Conservation (phyloP, 495 filamentous ascomycete species). For the Pyrenopolyporus hunteri region DNA sequence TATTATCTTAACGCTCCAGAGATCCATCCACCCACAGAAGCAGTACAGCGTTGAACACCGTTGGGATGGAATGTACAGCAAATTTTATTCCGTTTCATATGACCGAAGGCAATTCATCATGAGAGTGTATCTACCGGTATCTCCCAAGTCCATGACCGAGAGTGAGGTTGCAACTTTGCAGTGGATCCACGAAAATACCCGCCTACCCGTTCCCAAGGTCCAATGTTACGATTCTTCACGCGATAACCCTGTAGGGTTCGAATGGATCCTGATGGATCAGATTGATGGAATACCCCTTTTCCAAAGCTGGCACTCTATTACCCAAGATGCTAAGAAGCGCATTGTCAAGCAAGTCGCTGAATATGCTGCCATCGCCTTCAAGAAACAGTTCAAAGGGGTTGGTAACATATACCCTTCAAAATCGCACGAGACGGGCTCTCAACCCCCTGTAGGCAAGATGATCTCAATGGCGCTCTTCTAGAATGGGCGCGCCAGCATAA, state of each 20-base stretch:
- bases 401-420: conserved; percentile 46
- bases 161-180: conserved; percentile 63
- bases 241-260: conserved; percentile 58
- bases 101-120: conserved; percentile 46
- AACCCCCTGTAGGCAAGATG: conserved; percentile 32
- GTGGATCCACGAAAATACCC: conserved; percentile 53
- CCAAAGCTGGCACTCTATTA: conserved; percentile 50
- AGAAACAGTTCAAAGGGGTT: conserved; percentile 44
- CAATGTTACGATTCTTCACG: conserved; percentile 53
- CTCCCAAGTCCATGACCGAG: conserved; percentile 56
- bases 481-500: conserved; percentile 36
- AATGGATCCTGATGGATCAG: conserved; percentile 65
- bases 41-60: conserved; percentile 19
- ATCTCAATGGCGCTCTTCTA: conserved; percentile 48
- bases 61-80: conserved; percentile 43
- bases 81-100: conserved; percentile 46
- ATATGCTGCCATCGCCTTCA: conserved; percentile 39
- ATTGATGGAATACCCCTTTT: conserved; percentile 51
- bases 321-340: conserved; percentile 44
- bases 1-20: conserved; percentile 23
- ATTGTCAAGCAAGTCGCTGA: conserved; percentile 49
- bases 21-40: conserved; percentile 1
- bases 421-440: neutral
- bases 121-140: conserved; percentile 61
- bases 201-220: conserved; percentile 59